Base-by-base conservation (phyloP, 768 basidiomycete genomes). In the Mycena olivaceomarginata region DNA sequence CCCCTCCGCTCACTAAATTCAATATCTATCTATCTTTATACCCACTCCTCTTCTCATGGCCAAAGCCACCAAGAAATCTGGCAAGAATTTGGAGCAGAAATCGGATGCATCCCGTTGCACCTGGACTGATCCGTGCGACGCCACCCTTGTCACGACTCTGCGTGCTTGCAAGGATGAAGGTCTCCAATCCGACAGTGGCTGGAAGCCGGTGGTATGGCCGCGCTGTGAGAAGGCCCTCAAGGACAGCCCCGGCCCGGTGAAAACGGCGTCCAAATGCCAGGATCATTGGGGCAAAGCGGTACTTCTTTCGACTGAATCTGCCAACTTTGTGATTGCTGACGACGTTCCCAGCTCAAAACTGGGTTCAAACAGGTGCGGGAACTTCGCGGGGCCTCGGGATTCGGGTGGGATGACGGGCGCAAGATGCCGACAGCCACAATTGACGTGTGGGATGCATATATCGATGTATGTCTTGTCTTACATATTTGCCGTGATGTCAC, bases 131-230 rank as follows among this genome's bases (percentile, higher is more conserved):
- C n/a, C n/a, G n/a, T n/a, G n/a, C n/a, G n/a, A n/a, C n/a, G n/a
- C n/a, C n/a, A n/a, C n/a, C n/a, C n/a, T n/a, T n/a, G n/a, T n/a
- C n/a, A n/a, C n/a, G n/a, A n/a, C n/a, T n/a, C n/a, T n/a, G n/a
- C n/a, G n/a, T n/a, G n/a, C n/a, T n/a, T n/a, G n/a, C n/a, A n/a
- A n/a, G n/a, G n/a, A n/a, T n/a, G n/a, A n/a, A n/a, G 53, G 66
- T 7, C n/a, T 43, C 12, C 73, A 67, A 46, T 37, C 66, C 10
- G 73, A 74, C 57, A 74, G 73, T 45, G 73, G 73, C 56, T 74
- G 66, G 73, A 74, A 74, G 66, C 73, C 73, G 13, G 22, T 37
- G 7, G 46, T 51, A 5, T 74, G 73, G 73, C 3, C 65, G 0
- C 18, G 0, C 22, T 31, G 31, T 18, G 37, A 45, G 2, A 13